Conservation (phyloP, 306 rosid genomes). For the Medicago arabica region DNA sequence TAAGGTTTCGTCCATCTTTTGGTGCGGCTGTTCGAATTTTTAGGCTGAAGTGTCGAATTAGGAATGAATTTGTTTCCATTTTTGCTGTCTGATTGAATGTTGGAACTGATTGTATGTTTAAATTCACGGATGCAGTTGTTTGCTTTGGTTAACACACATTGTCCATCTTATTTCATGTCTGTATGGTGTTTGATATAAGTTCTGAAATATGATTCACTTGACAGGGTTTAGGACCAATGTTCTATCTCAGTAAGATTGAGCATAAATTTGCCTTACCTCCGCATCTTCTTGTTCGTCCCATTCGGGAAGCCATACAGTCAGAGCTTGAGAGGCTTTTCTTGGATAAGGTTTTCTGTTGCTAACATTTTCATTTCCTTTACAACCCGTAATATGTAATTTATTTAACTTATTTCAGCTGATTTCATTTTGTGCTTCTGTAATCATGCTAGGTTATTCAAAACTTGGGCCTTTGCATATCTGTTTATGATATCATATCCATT, state of each 20-base stretch:
- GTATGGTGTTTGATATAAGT: too few species aligned
- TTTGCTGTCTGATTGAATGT: too few species aligned
- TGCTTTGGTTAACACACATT: too few species aligned
- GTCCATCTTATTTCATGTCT: too few species aligned
- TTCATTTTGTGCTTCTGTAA: conserved; percentile 40
- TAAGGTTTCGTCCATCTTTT: too few species aligned
- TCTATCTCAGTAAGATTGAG: conserved; percentile 79
- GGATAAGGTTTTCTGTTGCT: conserved; percentile 64
- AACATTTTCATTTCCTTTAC: conserved; percentile 17
- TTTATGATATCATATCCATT: conserved; percentile 73
- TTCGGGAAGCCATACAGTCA: conserved; percentile 64
- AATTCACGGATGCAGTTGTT: too few species aligned
- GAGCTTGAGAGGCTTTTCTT: conserved; percentile 83
- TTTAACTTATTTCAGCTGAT: conserved; percentile 14
- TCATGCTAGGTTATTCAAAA: conserved; percentile 70
- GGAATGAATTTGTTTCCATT: too few species aligned
- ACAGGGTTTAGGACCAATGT: conserved; percentile 55
- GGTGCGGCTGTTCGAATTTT: too few species aligned
- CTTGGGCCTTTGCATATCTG: conserved; percentile 80
- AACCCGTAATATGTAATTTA: conserved; percentile 2
- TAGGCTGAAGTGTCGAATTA: too few species aligned
- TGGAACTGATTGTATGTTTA: too few species aligned
- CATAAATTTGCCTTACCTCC: conserved; percentile 80
- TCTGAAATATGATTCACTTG: too few species aligned
- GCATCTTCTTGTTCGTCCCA: conserved; percentile 57